These are phyloP conservation scores for Clitopilus passeckerianus DNA, from an alignment of 768 basidiomycete genomes.

Conservation along the genomic window DNA sequence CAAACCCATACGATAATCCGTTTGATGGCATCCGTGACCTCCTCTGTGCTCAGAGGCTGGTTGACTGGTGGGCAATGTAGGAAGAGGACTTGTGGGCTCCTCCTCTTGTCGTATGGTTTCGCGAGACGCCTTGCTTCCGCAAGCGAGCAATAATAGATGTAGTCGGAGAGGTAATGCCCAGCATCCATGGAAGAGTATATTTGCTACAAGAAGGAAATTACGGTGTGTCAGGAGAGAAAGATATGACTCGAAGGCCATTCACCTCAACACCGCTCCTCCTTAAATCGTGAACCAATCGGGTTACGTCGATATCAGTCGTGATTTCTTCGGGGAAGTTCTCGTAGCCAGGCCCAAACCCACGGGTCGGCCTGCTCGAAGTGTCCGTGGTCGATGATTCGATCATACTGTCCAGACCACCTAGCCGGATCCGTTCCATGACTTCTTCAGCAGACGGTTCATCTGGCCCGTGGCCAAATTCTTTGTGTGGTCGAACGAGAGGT, in stretches of 20 bases:
- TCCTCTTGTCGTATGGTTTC: conserved; percentile 35
- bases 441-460: conserved; percentile 29
- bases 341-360: conserved; percentile 45
- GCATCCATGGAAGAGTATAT: conserved; percentile 73
- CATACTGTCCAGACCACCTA: conserved; percentile 28
- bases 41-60: conserved; percentile 57
- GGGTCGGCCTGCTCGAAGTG: conserved; percentile 28
- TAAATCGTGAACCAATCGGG: conserved; percentile 49
- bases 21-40: conserved; percentile 64
- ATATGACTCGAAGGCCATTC: conserved; percentile 9
- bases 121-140: conserved; percentile 57
- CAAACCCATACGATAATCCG: conserved; percentile 59
- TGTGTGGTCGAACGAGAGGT: conserved; percentile 37
- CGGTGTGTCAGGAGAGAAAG: background rate
- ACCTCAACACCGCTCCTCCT: conserved; percentile 48
- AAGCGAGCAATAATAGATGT: conserved; percentile 71
- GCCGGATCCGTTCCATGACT: conserved; percentile 28
- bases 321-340: conserved; percentile 53
- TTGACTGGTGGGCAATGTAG: conserved; percentile 68
- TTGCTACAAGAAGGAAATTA: conserved; percentile 33
- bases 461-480: conserved; percentile 34
- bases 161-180: conserved; percentile 74
- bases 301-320: conserved; percentile 55
- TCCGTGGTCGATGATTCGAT: conserved; percentile 27
- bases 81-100: conserved; percentile 53